Conservation (phyloP, 2,329 filamentous ascomycete genomes). For the Paraphoma sp. region DNA sequence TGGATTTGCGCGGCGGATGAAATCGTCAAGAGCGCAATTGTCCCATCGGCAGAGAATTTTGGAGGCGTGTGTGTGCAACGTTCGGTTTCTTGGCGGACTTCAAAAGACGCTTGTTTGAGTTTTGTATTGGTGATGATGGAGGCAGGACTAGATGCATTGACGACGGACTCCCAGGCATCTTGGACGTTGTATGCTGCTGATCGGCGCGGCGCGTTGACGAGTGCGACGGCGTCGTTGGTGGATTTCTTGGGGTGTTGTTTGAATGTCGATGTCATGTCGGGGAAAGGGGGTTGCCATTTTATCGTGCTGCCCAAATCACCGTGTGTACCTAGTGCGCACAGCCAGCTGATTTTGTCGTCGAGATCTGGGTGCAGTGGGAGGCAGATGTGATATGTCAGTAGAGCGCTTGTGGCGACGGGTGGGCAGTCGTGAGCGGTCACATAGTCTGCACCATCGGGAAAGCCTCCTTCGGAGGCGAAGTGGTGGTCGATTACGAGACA, state of each 20-base stretch:
- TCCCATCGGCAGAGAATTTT: slow-evolving; percentile 68
- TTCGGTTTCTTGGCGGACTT: slow-evolving; percentile 68
- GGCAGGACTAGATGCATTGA: slow-evolving; percentile 57
- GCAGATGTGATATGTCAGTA: slow-evolving; percentile 71
- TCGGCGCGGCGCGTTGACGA: slow-evolving; percentile 70
- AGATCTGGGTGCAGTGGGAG: slow-evolving; percentile 61
- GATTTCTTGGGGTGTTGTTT: slow-evolving; percentile 67
- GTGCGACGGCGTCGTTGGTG: slow-evolving; percentile 67
- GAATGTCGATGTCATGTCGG: slow-evolving; percentile 67
- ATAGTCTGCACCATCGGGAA: slow-evolving; percentile 61
- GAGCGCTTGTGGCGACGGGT: slow-evolving; percentile 68
- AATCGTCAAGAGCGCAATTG: slow-evolving; percentile 69
- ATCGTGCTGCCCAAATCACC: slow-evolving; percentile 70
- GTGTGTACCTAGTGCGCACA: slow-evolving; percentile 70
- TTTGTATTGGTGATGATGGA: slow-evolving; percentile 58
- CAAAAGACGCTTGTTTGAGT: slow-evolving; percentile 61
- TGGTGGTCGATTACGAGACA: slow-evolving; percentile 72
- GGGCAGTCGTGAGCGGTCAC: slow-evolving; percentile 70
- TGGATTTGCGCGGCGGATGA: slow-evolving; percentile 68
- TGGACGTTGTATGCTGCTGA: slow-evolving; percentile 67
- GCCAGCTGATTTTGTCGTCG: slow-evolving; percentile 61
- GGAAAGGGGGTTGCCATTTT: slow-evolving; percentile 72
- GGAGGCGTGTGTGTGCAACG: slow-evolving; percentile 67
- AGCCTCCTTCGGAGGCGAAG: slow-evolving; percentile 61
- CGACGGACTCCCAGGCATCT: slow-evolving; percentile 66